Conservation (phyloP, 2,329 filamentous ascomycete species). For the Beauveria medogensis region DNA sequence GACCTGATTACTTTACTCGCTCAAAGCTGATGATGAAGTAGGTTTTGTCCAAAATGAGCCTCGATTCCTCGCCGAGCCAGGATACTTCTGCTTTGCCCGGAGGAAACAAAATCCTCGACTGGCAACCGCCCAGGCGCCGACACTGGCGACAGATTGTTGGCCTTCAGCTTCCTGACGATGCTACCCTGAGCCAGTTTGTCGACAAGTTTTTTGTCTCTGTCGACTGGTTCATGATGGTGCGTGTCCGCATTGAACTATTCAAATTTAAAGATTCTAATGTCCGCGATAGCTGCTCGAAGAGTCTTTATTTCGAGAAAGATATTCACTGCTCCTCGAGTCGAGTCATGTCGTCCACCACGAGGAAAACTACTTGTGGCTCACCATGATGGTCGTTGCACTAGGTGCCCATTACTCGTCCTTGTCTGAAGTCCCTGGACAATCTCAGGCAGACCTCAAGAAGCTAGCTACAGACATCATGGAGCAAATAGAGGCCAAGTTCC, state of each 20-base stretch:
- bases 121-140: not conserved
- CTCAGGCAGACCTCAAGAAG: not conserved
- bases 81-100: slow-evolving; percentile 11
- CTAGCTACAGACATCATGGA: not conserved
- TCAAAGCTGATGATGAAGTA: not conserved
- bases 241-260: not conserved
- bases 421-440: not conserved
- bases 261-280: not conserved
- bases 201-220: slow-evolving; percentile 10
- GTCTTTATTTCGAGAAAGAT: slow-evolving; percentile 1
- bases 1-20: not conserved
- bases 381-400: slow-evolving; percentile 7
- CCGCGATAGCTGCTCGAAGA: slow-evolving; percentile 6
- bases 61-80: not conserved
- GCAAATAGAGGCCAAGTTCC: slow-evolving; percentile 1
- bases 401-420: slow-evolving; percentile 6
- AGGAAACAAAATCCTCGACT: slow-evolving; percentile 4
- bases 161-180: slow-evolving; percentile 6
- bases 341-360: slow-evolving; percentile 7
- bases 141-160: slow-evolving; percentile 9
- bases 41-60: slow-evolving; percentile 9
- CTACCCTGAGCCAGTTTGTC: not conserved
- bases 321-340: not conserved
- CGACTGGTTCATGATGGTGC: slow-evolving; percentile 13
- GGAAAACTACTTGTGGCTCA: slow-evolving; percentile 8